phyloP scores from a whole-genome alignment of 169 alveolate species.

The Plasmodium gonderi region DNA sequence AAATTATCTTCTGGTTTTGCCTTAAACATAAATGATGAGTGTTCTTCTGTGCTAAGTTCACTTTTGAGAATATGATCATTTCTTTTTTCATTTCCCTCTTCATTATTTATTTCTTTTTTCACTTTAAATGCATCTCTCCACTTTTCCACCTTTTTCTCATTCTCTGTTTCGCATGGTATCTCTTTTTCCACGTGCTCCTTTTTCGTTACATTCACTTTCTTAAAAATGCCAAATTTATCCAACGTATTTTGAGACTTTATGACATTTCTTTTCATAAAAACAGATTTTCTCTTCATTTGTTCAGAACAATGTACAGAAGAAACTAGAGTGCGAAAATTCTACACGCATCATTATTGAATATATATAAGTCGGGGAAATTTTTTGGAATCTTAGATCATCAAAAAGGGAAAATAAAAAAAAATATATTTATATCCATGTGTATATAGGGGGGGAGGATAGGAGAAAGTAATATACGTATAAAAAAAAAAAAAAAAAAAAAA shows the following conservation, averaged over 20 bases:
- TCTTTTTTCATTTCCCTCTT: neutral
- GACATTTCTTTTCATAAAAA: constrained; percentile 21
- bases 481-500: neutral
- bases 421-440: neutral
- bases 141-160: neutral
- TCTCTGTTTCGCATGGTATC: neutral
- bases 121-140: neutral
- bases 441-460: neutral
- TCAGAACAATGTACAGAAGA: neutral
- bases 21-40: neutral
- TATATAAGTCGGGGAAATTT: neutral
- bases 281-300: constrained; percentile 72
- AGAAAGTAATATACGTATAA: neutral
- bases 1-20: constrained; percentile 3
- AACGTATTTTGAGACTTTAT: constrained; percentile 62
- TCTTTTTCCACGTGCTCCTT: neutral
- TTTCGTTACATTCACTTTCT: constrained; percentile 36
- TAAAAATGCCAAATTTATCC: constrained; percentile 74
- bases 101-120: constrained; percentile 23
- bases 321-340: neutral
- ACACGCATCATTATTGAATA: constrained; percentile 10
- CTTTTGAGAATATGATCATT: neutral
- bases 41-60: neutral
- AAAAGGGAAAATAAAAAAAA: neutral
- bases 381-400: neutral